A percentile compares a stretch with the other conserved stretches of the same genome.
Evolutionary conservation across 352 stramenopile species (phyloP).

Genomic region (Phytophthora palmivora): DNA sequence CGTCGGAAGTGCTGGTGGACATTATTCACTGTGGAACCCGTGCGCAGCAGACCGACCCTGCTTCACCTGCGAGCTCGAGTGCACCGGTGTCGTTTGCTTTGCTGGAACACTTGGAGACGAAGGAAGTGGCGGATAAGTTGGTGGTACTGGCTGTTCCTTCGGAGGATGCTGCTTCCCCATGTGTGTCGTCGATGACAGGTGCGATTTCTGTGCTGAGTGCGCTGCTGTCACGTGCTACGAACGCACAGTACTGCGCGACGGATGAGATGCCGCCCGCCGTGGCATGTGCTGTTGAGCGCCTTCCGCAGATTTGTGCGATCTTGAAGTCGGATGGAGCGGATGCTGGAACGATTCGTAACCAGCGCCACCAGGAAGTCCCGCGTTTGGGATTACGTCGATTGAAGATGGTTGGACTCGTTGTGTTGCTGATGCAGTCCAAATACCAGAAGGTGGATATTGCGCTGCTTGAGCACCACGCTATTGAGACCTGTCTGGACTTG

Average conservation of each 20-base stretch:
- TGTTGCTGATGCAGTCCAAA: constrained; percentile 86
- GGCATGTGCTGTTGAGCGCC: constrained; percentile 52
- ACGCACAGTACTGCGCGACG: constrained; percentile 73
- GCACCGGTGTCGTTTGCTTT: constrained; percentile 71
- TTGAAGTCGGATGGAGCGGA: constrained; percentile 68
- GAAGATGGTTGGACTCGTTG: constrained; percentile 82
- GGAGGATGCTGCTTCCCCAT: constrained; percentile 29
- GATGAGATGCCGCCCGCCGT: constrained; percentile 73
- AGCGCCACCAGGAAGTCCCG: constrained; percentile 75
- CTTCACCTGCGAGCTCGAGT: constrained; percentile 61
- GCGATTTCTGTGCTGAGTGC: constrained; percentile 81
- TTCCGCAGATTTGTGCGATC: constrained; percentile 75
- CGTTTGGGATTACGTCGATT: constrained; percentile 78
- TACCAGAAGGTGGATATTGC: constrained; percentile 81
- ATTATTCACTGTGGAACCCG: constrained; percentile 88
- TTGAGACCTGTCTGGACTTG: constrained; percentile 80
- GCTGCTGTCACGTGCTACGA: constrained; percentile 78
- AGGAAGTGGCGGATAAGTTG: constrained; percentile 76
- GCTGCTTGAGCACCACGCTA: constrained; percentile 69
- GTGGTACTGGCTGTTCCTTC: constrained; percentile 61
- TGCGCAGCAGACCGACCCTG: constrained; percentile 73
- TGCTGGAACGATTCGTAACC: constrained; percentile 74
- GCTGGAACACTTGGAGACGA: constrained; percentile 82
- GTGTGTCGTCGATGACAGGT: constrained; percentile 80
- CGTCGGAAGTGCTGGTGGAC: constrained; percentile 81